Evolutionary conservation across 768 basidiomycete genomes (phyloP), one percentile per base, ranked within the genome.

Genomic region (Psilocybe cubensis): DNA sequence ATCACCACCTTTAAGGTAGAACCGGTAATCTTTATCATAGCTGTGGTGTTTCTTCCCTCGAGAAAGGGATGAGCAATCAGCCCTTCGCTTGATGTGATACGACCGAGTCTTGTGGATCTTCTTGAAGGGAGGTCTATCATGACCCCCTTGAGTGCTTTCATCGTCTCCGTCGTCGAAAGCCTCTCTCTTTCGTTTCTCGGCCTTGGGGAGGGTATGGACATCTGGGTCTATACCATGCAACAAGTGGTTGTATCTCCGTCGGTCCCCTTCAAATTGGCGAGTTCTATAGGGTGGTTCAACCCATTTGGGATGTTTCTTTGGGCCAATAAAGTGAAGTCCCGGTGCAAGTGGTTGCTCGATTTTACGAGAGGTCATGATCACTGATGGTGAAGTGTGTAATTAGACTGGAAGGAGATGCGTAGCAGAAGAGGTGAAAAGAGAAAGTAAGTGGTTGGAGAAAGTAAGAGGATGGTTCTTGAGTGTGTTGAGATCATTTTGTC

Each of bases 1-100:
- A 33, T 71, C 67, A 4, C 67, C 68, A 20, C 67, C 65, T 11
- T 57, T 46, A 23, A 64, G 57, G 40, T 63, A 68, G 47, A 65
- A 68, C 18, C 56, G 60, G 29, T 40, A 28, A 60, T 67, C 63
- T 17, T 52, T 59, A 18, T 50, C 35, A 47, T 58, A 62, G 18
- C 12, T 25, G n/a, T 33, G 29, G 23, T 29, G 12, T 23, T 31
- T 44, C 24, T 24, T 40, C 11, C 33, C 25, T 20, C 41, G 25
- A 11, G 14, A 25, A 27, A 45, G 29, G 11, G 8, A 5, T 47
- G 3, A 17, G 23, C 24, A 45, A 40, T 20, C 18, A 21, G n/a
- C 31, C 12, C 54, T 44, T 23, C 45, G 44, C 14, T 38, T 17
- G 11, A 44, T 44, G 14, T 55, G 54, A 20, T 47, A 23, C 4